These are phyloP conservation scores for Loxodes magnus DNA, from an alignment of 73 alveolate genomes.

Conservation along the genomic window DNA sequence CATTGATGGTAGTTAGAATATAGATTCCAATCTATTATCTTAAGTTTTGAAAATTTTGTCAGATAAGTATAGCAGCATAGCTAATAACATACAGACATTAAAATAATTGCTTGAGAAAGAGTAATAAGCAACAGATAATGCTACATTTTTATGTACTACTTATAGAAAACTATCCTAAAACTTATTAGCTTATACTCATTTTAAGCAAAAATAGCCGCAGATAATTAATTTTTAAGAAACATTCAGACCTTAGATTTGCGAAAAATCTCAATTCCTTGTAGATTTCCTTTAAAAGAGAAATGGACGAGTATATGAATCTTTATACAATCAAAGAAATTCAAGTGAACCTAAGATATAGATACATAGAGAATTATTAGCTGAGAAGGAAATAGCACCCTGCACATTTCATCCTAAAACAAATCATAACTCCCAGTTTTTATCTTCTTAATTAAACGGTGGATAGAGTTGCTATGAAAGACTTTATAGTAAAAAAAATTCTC, in stretches of 20 bases:
- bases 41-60: no score
- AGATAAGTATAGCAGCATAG: not conserved
- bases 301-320: slow-evolving; percentile 1
- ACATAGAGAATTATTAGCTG: not conserved
- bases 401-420: slow-evolving; percentile 21
- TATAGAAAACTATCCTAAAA: not conserved
- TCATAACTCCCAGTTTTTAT: not conserved
- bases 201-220: not conserved
- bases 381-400: slow-evolving; percentile 15
- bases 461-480: slow-evolving; percentile 1
- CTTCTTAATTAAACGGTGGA: not conserved
- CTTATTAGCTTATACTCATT: not conserved
- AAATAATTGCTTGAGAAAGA: not conserved
- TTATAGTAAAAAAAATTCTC: slow-evolving; percentile 1
- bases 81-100: not conserved
- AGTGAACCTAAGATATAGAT: slow-evolving; percentile 8
- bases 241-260: slow-evolving; percentile 2
- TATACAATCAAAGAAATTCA: not conserved
- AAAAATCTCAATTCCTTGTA: not conserved
- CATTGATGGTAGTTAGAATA: not conserved
- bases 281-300: not conserved
- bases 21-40: not conserved
- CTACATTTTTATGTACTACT: not conserved
- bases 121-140: not conserved
- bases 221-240: not conserved